A percentile compares a stretch with the other conserved stretches of the same genome.
These are phyloP conservation scores for Nymphaea colorata DNA, from an alignment of 164 flowering plant genomes.

Conservation along the genomic window DNA sequence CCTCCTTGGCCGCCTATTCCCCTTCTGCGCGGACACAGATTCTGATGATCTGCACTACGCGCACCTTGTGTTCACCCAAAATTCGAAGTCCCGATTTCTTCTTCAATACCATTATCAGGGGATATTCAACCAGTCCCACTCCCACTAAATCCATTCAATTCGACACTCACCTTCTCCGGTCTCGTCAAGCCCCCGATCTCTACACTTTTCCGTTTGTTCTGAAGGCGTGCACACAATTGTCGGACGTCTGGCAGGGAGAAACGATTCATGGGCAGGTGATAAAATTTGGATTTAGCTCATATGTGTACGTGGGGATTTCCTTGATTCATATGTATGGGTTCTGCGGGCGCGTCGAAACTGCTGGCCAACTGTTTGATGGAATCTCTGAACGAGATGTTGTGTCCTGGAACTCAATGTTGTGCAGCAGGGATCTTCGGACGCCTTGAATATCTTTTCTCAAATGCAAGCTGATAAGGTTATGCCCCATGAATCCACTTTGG, in stretches of 20 bases:
- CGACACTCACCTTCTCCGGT: conserved; percentile 8
- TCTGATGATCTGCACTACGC: conserved; percentile 11
- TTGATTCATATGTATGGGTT: conserved; percentile 17
- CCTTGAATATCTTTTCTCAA: conserved; percentile 14
- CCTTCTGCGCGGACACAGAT: conserved; percentile 3
- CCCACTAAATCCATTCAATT: conserved; percentile 3
- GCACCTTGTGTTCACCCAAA: conserved; percentile 10
- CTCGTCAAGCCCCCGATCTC: conserved; percentile 12
- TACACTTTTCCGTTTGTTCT: conserved; percentile 19
- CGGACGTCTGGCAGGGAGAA: conserved; percentile 12
- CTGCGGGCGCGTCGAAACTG: conserved; percentile 2
- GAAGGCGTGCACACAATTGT: conserved; percentile 11
- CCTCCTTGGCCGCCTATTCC: conserved; percentile 15
- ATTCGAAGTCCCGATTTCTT: conserved; percentile 14
- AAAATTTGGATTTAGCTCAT: conserved; percentile 12
- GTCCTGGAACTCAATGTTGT: conserved; percentile 27
- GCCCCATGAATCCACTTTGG: conserved; percentile 18
- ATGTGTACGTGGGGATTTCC: conserved; percentile 12
- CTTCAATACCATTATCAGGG: conserved; percentile 15
- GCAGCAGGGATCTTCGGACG: conserved; percentile 16
- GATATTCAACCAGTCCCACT: conserved; percentile 7
- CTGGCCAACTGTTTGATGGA: conserved; percentile 13
- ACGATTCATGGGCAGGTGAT: conserved; percentile 18
- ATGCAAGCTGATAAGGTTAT: conserved; percentile 15
- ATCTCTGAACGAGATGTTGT: conserved; percentile 12